These are phyloP conservation scores for Dendrostoma leiphaemia DNA, from an alignment of 2,329 filamentous ascomycete genomes.

Conservation along the genomic window DNA sequence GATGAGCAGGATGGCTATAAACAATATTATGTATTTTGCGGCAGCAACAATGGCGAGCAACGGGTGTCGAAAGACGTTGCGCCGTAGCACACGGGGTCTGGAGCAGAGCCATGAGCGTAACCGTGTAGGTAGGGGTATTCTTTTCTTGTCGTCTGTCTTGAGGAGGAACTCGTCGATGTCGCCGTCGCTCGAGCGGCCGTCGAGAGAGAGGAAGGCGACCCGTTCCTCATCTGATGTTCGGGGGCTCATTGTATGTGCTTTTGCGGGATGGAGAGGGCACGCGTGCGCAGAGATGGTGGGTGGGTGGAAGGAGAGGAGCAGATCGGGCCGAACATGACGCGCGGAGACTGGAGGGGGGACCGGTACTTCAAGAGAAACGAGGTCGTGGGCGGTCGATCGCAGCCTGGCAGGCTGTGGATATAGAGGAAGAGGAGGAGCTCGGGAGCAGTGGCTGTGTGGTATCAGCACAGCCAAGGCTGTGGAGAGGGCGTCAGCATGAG, in stretches of 20 bases:
- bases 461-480: too few species aligned
- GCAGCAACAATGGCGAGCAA: slow-evolving; percentile 6
- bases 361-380: too few species aligned
- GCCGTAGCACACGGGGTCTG: slow-evolving; percentile 14
- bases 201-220: slow-evolving; percentile 16
- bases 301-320: neutral
- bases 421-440: too few species aligned
- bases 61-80: slow-evolving; percentile 14
- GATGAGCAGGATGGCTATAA: slow-evolving; percentile 31
- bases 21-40: slow-evolving; percentile 25
- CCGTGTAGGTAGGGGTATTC: neutral
- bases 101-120: slow-evolving; percentile 16
- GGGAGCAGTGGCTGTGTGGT: too few species aligned
- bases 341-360: too few species aligned
- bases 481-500: too few species aligned
- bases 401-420: too few species aligned
- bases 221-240: slow-evolving; percentile 14
- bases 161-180: slow-evolving; percentile 8
- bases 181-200: slow-evolving; percentile 12
- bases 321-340: neutral
- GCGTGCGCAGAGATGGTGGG: neutral
- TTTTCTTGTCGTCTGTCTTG: neutral
- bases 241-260: slow-evolving; percentile 9
- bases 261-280: neutral
- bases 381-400: too few species aligned